A percentile compares a stretch with the other conserved stretches of the same genome.
phyloP scores from a whole-genome alignment of 179 eudicot species.

The Actinidia polygama region DNA sequence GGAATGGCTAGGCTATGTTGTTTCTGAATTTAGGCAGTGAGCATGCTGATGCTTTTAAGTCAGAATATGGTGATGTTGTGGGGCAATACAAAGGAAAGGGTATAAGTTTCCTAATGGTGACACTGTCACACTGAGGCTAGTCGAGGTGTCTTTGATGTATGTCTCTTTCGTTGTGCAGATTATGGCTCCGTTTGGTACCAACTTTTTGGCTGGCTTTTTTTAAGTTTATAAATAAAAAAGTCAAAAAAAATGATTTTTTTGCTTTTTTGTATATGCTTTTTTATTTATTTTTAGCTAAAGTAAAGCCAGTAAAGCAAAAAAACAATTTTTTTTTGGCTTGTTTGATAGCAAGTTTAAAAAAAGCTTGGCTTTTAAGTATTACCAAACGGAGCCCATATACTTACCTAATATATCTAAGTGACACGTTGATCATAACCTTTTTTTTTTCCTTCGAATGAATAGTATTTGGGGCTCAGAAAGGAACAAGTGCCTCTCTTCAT shows the following conservation, averaged over 20 bases:
- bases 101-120: constrained; percentile 81
- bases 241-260: no score
- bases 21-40: constrained; percentile 77
- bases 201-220: no score
- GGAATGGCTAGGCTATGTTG: constrained; percentile 70
- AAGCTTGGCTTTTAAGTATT: no score
- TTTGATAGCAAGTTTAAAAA: no score
- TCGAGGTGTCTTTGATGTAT: constrained; percentile 93
- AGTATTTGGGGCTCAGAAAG: constrained; percentile 79
- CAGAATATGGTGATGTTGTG: constrained; percentile 79
- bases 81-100: constrained; percentile 75
- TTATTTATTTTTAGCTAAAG: no score
- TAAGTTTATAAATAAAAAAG: no score
- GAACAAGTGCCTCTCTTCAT: constrained; percentile 83
- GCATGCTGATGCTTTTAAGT: constrained; percentile 58
- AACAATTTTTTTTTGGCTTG: no score
- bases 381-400: no score
- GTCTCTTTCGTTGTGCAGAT: constrained; percentile 1
- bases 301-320: no score
- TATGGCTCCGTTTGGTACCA: no score
- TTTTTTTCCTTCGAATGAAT: constrained; percentile 23
- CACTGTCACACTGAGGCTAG: constrained; percentile 78
- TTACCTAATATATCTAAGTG: background rate
- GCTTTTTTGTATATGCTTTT: no score
- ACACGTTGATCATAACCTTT: background rate